Evolutionary conservation across 495 filamentous ascomycete species (phyloP), one percentile per base, ranked within the genome.

Genomic region (Aspergillus bertholletiae): DNA sequence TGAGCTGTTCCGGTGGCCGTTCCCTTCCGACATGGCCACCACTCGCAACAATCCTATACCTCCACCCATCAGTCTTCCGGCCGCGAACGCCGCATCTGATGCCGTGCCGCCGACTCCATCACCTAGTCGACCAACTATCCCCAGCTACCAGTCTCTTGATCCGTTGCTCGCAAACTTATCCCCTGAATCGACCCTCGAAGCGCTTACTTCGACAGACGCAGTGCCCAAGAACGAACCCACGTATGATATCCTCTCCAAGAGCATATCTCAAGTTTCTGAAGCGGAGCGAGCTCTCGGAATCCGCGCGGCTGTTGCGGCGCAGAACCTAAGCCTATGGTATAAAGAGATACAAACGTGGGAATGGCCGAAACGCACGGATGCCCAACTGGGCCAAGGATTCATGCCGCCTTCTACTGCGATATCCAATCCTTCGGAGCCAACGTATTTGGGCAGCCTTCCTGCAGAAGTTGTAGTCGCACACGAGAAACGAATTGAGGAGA

Each of bases 281-380:
- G 74, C 80, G 9, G 86, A 91, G 68, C 80, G 86, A 61, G 82
- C 84, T 18, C 83, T 90, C 60, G 90, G 87, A 2, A 79, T 89
- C 50, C 77, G 85, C 59, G 88, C 88, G 13, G 88, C 90, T 9
- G 63, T 88, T 58, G 87, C 87, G 15, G 86, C 86, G 30, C 82
- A 89, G 61, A 87, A 85, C 53, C 79, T 96, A 53, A 75, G 80
- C 52, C 74, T 84, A 57, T 96, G 92, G 92, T 79, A 86, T 30
- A 79, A 82, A 39, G 92, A 96, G 70, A 74, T 96, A 13, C 77
- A 81, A 20, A 63, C 71, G 23, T 96, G 92, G 92, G 66, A 71
- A 28, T 96, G 92, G 92, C 82, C 86, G 8, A 71, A 61, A 40
- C 65, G 66, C 24, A 56, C 56, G 26, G 69, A 74, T 37, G 62